Conservation (phyloP, 805 yeast genomes). For the Schizosaccharomyces pombe region DNA sequence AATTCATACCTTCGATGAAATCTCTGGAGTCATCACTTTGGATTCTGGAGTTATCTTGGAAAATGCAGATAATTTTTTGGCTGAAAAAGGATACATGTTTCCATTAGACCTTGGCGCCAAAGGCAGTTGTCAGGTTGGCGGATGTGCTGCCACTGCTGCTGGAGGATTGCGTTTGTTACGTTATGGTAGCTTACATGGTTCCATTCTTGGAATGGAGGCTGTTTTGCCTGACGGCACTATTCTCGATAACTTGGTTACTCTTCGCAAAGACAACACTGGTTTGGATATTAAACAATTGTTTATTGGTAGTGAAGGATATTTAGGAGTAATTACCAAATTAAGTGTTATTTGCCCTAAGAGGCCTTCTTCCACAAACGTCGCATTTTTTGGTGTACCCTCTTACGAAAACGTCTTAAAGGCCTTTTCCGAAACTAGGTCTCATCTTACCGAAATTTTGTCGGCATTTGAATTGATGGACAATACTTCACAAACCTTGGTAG, state of each 20-base stretch:
- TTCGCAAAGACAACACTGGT: constrained; percentile 89
- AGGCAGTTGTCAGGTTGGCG: constrained; percentile 91
- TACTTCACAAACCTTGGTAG: constrained; percentile 38
- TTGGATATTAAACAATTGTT: constrained; percentile 79
- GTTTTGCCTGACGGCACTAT: constrained; percentile 81
- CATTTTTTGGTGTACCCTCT: constrained; percentile 58
- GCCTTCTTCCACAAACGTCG: constrained; percentile 68
- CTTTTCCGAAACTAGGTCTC: constrained; percentile 53
- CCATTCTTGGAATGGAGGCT: constrained; percentile 74
- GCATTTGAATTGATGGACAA: constrained; percentile 90
- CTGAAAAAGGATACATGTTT: constrained; percentile 69
- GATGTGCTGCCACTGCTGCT: constrained; percentile 85
- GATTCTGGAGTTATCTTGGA: constrained; percentile 85
- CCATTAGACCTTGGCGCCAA: constrained; percentile 90
- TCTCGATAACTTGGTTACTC: constrained; percentile 53
- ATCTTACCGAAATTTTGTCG: constrained; percentile 62
- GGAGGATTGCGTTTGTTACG: constrained; percentile 76
- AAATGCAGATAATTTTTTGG: constrained; percentile 52
- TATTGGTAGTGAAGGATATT: constrained; percentile 83
- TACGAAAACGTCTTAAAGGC: constrained; percentile 69
- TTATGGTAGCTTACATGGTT: constrained; percentile 81
- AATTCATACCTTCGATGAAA: constrained; percentile 57
- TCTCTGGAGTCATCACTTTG: constrained; percentile 63
- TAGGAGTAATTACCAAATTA: constrained; percentile 76
- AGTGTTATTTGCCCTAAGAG: constrained; percentile 76